Base-by-base conservation (phyloP, 495 filamentous ascomycete species). In the Talaromyces trachyspermus region DNA sequence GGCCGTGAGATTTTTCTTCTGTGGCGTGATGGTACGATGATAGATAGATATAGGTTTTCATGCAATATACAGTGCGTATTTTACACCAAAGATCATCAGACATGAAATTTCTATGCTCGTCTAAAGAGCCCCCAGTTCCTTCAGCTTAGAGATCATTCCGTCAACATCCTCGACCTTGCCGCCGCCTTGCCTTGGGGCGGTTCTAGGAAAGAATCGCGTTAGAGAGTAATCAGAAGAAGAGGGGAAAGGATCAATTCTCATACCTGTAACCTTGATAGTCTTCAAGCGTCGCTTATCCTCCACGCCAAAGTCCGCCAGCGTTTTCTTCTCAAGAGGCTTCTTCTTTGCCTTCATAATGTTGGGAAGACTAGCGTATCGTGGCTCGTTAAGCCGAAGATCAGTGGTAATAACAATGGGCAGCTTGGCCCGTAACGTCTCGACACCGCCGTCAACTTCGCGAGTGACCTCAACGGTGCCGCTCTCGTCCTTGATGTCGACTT, bases 321-420 rank as follows among this genome's bases (percentile, higher is more conserved):
- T 86, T 78, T 86, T 85, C 84, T 95, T 97, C 65, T 89, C 87
- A 55, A 98, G 58, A 56, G 85, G 84, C 82, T 97, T 98, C 86
- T 97, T 98, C 85, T 97, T 97, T 46, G 92, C 92, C 81, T 96
- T 97, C 94, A 98, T 98, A 49, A 98, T 97, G 67, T 96, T 96
- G 55, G 88, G 91, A 75, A 98, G 62, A 64, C 80, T 95, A 43
- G 89, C 91, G 68, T 96, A 98, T 43, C 94, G 69, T 46, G 92
- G 94, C 78, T 94, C 86, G 63, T 98, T 97, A 68, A 98, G 69
- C 35, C 92, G 72, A 67, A 98, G 64, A 79, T 98, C 92, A 50
- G 92, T 95, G 49, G 92, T 98, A 49, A 98, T 82, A 17, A 98
- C 68, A 82, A 95, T 77, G 0, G 92, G 92, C 66, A 98, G 62